These are phyloP conservation scores for Eucalyptus cloeziana DNA, from an alignment of 345 rosid species.

Conservation along the genomic window DNA sequence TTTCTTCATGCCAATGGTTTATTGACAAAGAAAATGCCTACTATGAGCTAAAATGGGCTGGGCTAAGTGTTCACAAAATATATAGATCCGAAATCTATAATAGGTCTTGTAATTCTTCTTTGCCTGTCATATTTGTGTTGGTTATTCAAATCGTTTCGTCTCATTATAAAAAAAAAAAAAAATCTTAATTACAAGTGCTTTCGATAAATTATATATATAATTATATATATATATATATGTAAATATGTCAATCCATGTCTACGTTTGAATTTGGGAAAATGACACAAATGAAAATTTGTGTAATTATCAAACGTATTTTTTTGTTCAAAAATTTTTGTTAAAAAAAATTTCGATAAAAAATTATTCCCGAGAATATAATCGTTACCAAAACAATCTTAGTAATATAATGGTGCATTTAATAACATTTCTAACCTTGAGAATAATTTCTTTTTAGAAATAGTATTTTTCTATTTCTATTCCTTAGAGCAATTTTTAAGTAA, in stretches of 20 bases:
- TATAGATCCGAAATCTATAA: neutral
- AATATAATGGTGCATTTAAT: too few relatives aligned
- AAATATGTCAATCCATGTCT: neutral
- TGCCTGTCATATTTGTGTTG: too few relatives aligned
- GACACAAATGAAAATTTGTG: fast-evolving
- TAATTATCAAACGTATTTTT: fast-evolving
- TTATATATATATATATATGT: fast-evolving
- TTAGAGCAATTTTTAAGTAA: too few relatives aligned
- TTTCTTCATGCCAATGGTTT: neutral
- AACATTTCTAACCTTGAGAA: fast-evolving
- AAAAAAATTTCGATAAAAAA: too few relatives aligned
- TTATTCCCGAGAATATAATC: fast-evolving
- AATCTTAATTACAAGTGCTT: neutral
- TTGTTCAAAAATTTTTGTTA: fast-evolving
- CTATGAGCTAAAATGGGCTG: neutral
- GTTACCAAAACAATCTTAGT: fast-evolving
- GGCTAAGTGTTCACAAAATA: neutral
- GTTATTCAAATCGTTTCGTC: neutral
- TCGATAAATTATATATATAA: neutral
- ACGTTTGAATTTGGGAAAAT: neutral
- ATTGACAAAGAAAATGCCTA: neutral
- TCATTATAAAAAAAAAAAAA: neutral
- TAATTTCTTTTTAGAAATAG: too few relatives aligned
- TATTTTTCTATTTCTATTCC: too few relatives aligned
- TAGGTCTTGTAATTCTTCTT: neutral